Conservation (phyloP, 2,329 filamentous ascomycete genomes). For the Cladophialophora chaetospira region DNA sequence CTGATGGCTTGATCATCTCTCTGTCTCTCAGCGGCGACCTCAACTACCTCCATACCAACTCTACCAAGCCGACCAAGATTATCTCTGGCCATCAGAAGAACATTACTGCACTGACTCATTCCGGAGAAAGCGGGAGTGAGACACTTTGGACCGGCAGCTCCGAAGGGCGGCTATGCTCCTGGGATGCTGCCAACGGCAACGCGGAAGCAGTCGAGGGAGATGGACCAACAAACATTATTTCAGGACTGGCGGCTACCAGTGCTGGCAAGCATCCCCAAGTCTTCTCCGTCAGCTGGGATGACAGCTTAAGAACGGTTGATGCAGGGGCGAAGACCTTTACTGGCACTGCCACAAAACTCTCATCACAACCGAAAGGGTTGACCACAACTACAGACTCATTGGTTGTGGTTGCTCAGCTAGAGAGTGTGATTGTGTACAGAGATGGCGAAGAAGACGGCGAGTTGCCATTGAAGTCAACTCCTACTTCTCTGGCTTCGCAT, state of each 20-base stretch:
- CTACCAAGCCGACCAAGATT: conserved; percentile 66
- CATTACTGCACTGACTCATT: conserved; percentile 73
- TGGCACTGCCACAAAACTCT: conserved; percentile 66
- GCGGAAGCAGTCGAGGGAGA: conserved; percentile 76
- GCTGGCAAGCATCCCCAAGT: conserved; percentile 55
- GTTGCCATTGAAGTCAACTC: conserved; percentile 62
- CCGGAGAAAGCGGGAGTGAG: conserved; percentile 46
- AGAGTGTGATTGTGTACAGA: conserved; percentile 59
- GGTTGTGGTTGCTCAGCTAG: conserved; percentile 61
- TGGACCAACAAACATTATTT: conserved; percentile 81
- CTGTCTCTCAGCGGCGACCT: conserved; percentile 85
- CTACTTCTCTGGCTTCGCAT: conserved; percentile 71
- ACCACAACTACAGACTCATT: conserved; percentile 56
- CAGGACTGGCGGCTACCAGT: conserved; percentile 65
- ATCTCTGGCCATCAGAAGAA: conserved; percentile 89
- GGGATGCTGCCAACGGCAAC: conserved; percentile 72
- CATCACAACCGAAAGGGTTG: conserved; percentile 78
- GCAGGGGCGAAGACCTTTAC: conserved; percentile 73
- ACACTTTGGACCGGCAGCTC: conserved; percentile 88
- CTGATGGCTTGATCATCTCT: conserved; percentile 85
- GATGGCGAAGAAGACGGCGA: conserved; percentile 62
- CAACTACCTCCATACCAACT: conserved; percentile 79
- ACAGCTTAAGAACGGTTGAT: conserved; percentile 79
- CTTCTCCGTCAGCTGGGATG: conserved; percentile 94
- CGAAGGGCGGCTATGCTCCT: conserved; percentile 82